Evolutionary conservation across 345 rosid genomes (phyloP).

Genomic region (Eucalyptus sp.): DNA sequence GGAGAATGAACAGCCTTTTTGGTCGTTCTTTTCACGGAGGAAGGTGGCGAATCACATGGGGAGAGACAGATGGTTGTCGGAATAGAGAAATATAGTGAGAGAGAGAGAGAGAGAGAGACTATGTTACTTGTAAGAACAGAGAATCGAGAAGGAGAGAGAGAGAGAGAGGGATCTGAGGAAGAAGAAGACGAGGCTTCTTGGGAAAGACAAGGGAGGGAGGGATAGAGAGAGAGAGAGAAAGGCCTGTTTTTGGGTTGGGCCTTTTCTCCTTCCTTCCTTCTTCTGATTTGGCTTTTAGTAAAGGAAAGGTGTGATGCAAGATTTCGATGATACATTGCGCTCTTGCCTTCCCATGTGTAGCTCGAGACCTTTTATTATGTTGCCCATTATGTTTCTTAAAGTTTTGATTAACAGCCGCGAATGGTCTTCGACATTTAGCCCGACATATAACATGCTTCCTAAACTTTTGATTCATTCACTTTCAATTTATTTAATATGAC

Average conservation of each 20-base stretch:
- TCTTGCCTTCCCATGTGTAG: neutral
- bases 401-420: too few species aligned
- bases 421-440: accelerated
- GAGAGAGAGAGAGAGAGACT: neutral
- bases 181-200: neutral
- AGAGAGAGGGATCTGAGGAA: neutral
- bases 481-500: accelerated
- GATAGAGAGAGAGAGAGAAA: neutral
- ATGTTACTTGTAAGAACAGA: neutral
- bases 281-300: neutral
- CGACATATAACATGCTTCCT: accelerated
- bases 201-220: neutral
- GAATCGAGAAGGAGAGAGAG: neutral
- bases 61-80: neutral
- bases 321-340: neutral
- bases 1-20: neutral
- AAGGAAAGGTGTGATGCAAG: neutral
- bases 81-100: neutral
- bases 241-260: neutral
- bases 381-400: neutral
- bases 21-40: neutral
- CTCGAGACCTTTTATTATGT: neutral
- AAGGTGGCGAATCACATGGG: neutral
- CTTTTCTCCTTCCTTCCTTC: neutral
- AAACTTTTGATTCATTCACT: accelerated